Percentiles rank a stretch among this genome's conserved stretches.
phyloP scores from a whole-genome alignment of 2,329 filamentous ascomycete genomes.

The Lecanicillium sp. region DNA sequence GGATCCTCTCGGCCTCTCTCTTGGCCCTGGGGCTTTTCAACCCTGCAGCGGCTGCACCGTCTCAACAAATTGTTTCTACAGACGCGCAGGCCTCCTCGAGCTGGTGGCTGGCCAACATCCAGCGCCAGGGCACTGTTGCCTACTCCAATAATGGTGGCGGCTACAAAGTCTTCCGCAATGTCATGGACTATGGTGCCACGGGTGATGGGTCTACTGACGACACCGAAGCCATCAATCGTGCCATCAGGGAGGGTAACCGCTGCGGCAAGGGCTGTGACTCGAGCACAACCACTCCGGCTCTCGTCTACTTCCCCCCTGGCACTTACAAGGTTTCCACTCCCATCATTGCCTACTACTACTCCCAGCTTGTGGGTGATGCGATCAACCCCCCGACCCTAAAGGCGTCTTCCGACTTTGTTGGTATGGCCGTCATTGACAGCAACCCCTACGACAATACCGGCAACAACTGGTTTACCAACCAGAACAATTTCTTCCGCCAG shows the following conservation, averaged over 20 bases:
- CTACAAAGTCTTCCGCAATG: constrained; percentile 72
- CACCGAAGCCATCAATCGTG: constrained; percentile 79
- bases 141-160: constrained; percentile 39
- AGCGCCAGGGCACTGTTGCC: constrained; percentile 60
- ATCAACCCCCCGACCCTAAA: constrained; percentile 66
- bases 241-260: constrained; percentile 68
- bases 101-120: constrained; percentile 68
- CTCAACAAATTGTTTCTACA: not conserved
- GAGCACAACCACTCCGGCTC: constrained; percentile 70
- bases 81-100: constrained; percentile 26
- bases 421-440: constrained; percentile 83
- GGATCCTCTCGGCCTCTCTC: constrained; percentile 8
- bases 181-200: constrained; percentile 66
- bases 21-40: constrained; percentile 7
- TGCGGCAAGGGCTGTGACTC: constrained; percentile 81
- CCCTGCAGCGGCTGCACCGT: constrained; percentile 9
- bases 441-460: constrained; percentile 71
- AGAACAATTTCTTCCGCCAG: constrained; percentile 79
- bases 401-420: constrained; percentile 61
- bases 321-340: constrained; percentile 76
- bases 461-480: constrained; percentile 70
- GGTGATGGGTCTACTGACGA: constrained; percentile 70
- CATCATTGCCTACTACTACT: constrained; percentile 84
- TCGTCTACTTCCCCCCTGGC: constrained; percentile 88
- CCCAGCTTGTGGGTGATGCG: constrained; percentile 82